Conservation (phyloP, 2,329 filamentous ascomycete genomes). For the Aspergillus pseudoglaucus region DNA sequence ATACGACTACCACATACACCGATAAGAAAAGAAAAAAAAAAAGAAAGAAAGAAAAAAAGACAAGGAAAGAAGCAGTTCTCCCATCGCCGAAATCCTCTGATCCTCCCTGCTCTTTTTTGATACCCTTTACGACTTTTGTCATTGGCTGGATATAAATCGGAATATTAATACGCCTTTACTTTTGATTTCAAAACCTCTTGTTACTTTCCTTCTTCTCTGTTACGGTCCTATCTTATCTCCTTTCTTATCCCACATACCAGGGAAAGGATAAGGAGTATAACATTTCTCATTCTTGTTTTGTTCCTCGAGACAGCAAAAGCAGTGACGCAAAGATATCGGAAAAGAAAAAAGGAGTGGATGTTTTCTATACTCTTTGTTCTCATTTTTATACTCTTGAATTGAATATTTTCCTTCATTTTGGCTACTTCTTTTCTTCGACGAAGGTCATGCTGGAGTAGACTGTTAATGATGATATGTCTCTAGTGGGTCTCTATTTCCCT, state of each 20-base stretch:
- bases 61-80: background rate
- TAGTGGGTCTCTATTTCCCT: too few relatives aligned
- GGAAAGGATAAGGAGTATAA: background rate
- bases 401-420: too few relatives aligned
- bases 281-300: background rate
- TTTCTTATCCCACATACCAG: too few relatives aligned
- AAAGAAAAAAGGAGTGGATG: too few relatives aligned
- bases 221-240: too few relatives aligned
- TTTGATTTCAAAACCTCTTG: background rate
- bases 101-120: conserved; percentile 30
- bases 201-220: background rate
- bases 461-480: too few relatives aligned
- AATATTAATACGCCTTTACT: conserved; percentile 4
- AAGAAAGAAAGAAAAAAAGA: background rate
- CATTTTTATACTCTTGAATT: too few relatives aligned
- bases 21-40: background rate
- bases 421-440: too few relatives aligned
- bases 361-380: too few relatives aligned
- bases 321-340: too few relatives aligned
- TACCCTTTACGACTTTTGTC: conserved; percentile 32
- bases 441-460: too few relatives aligned
- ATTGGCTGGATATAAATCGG: conserved; percentile 27
- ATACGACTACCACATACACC: background rate
- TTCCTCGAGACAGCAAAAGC: background rate
- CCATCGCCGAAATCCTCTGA: conserved; percentile 20